A percentile compares a stretch with the other conserved stretches of the same genome.
Conservation (phyloP, 1,139 yeast genomes). For the Candida pseudocylindracea region DNA sequence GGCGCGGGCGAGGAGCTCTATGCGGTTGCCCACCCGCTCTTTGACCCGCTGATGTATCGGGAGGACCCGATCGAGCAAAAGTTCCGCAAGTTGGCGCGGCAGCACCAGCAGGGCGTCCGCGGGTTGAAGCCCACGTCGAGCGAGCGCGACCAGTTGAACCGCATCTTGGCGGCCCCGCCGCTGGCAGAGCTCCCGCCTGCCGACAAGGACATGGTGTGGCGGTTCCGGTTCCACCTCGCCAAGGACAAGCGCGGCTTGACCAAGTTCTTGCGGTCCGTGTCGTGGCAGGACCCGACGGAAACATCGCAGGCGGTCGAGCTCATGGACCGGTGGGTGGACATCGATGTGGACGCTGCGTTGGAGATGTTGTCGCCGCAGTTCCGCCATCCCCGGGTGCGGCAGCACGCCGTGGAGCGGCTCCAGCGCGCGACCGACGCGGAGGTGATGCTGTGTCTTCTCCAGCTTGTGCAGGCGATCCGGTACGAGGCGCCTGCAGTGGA, state of each 20-base stretch:
- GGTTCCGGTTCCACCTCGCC: constrained; percentile 67
- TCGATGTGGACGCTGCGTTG: constrained; percentile 82
- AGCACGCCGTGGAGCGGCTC: constrained; percentile 75
- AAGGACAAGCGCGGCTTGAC: constrained; percentile 59
- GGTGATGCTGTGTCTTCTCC: constrained; percentile 59
- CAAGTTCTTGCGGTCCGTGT: constrained; percentile 68
- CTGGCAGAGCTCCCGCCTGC: constrained; percentile 61
- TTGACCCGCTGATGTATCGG: constrained; percentile 2
- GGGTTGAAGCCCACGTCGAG: constrained; percentile 82
- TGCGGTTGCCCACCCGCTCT: constrained; percentile 16
- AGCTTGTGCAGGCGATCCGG: constrained; percentile 79
- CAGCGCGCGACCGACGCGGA: constrained; percentile 64
- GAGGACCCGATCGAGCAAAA: constrained; percentile 76
- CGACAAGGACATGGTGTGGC: constrained; percentile 83
- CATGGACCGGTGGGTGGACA: constrained; percentile 27
- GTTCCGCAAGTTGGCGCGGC: constrained; percentile 60
- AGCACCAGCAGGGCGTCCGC: constrained; percentile 47
- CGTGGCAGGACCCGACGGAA: constrained; percentile 75
- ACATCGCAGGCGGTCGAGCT: constrained; percentile 49
- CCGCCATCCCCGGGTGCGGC: constrained; percentile 28
- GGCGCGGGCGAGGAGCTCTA: constrained; percentile 6
- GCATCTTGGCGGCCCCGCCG: constrained; percentile 57
- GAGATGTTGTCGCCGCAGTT: constrained; percentile 66
- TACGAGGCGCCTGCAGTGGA: constrained; percentile 22
- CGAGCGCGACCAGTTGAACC: constrained; percentile 48